Evolutionary conservation across 2,329 filamentous ascomycete genomes (phyloP).

Genomic region (Escovopsis sp.): DNA sequence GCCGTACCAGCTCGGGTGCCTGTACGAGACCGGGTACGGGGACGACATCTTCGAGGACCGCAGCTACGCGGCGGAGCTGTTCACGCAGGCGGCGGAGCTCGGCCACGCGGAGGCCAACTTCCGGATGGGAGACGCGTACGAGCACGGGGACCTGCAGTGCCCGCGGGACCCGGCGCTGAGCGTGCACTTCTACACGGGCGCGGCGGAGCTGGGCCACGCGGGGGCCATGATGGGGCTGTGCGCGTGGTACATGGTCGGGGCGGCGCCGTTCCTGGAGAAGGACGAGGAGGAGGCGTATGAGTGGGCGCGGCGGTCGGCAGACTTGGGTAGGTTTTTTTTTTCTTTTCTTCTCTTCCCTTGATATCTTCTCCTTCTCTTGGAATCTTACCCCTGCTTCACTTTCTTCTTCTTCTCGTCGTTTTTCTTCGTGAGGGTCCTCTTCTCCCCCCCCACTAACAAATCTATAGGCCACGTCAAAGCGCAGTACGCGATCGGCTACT

Average conservation of each 20-base stretch:
- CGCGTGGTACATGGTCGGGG: slow-evolving; percentile 96
- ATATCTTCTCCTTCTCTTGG: too few relatives aligned
- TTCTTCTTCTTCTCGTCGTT: slow-evolving; percentile 6
- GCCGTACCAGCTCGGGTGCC: slow-evolving; percentile 73
- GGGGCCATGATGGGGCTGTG: slow-evolving; percentile 96
- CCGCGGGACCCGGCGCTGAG: slow-evolving; percentile 84
- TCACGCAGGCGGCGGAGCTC: slow-evolving; percentile 85
- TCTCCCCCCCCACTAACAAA: too few relatives aligned
- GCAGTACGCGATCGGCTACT: slow-evolving; percentile 93
- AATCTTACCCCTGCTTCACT: too few relatives aligned
- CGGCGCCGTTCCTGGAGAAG: slow-evolving; percentile 80
- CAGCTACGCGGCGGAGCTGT: slow-evolving; percentile 80
- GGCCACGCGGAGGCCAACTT: slow-evolving; percentile 78
- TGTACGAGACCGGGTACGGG: slow-evolving; percentile 89
- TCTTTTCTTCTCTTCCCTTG: too few relatives aligned
- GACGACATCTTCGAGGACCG: slow-evolving; percentile 89
- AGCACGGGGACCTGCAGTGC: slow-evolving; percentile 77
- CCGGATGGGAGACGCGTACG: slow-evolving; percentile 90
- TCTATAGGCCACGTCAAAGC: slow-evolving; percentile 52
- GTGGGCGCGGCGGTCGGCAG: slow-evolving; percentile 80
- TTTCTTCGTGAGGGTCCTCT: too few relatives aligned
- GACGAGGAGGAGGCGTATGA: slow-evolving; percentile 94
- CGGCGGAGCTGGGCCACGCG: slow-evolving; percentile 70
- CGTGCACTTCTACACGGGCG: slow-evolving; percentile 93
- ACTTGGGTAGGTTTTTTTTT: slow-evolving; percentile 64